Base-by-base conservation (phyloP, 108 stramenopile species). In the Thalassiosira profunda region DNA sequence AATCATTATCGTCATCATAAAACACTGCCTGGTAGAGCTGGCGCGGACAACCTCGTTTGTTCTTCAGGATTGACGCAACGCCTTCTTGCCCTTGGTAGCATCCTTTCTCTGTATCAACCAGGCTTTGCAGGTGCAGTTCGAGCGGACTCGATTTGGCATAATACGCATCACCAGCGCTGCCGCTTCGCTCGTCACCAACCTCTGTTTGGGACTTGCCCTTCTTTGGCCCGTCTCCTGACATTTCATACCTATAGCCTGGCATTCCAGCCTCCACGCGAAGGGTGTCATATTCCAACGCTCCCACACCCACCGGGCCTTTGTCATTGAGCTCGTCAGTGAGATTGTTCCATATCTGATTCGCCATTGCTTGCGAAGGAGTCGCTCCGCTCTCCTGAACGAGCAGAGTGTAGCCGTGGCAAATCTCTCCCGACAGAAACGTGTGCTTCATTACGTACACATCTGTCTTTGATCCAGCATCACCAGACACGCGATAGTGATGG, bases 1-100 rank as follows among this genome's bases (percentile, higher is more conserved):
- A 89, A 44, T 82, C 72, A 67, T 94, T 94, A 47, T 72, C 81
- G 1, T 81, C 79, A 56, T 94, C 88, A 21, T 84, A 60, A 55
- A 95, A 92, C 14, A 89, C 80, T 31, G 84, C 91, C 25, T 73
- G 58, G 51, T 95, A 95, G 33, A 95, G 67, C 4, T 46, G 63
- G 41, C 91, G 67, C 11, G 91, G 91, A 17, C 76, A 75, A 4
- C 93, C 93, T 37, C 86, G 54, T 28, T 85, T 84, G 71, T 92
- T 95, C 56, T 95, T 95, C 18, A 87, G 41, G 31, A 92, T 55
- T 9, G 94, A 88, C 12, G 94, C 85, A 21, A 95, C 70, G 1
- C 90, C 91, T 45, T 95, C 94, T 67, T 95, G 94, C 34, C 94
- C 94, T 49, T 90, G 70, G 62, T 92, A 95, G 66, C 94, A 95